Base-by-base conservation (phyloP, 1,284 basidiomycete species). In the Sanghuangporus sanghuang region DNA sequence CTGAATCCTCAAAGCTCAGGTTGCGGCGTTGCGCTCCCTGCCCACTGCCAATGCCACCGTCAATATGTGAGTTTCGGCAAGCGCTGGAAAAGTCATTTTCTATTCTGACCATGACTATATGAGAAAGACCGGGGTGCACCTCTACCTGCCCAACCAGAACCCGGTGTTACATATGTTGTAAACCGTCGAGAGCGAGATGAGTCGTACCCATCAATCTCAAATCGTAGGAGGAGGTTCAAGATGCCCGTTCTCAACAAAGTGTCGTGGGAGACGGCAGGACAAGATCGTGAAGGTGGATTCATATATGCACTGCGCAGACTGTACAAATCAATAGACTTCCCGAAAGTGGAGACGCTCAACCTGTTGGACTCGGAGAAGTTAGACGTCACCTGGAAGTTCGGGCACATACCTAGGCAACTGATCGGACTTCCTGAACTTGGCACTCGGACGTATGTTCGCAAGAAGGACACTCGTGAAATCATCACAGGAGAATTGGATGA, bases 211-310 rank as follows among this genome's bases (percentile, higher is more conserved):
- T 46, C 44, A 18, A 14, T 46, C 21, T 14, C 14, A 11, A 6
- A 16, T 46, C 44, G 44, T 46, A 46, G 44, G 44, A 46, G 21
- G 44, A 46, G 21, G 44, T 6, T 46, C 44, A 18, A 46, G 16
- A 18, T 11, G 21, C 21, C 44, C 6, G 44, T 46, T 18, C 38
- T 38, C 35, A 14, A 35, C 14, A 60, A 52, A 50, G 38, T 35
- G 9, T 40, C 48, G 18, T 52, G 48, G 48, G n/a, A 52, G 6
- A 46, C 52, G 12, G 58, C 38, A 42, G 58, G 58, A 32, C 58
- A 60, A 35, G 58, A 60, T 52, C 58, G 58, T 23, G 58, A 60
- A 52, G 46, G 58, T 16, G 58, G 48, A 11, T 60, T 60, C 32
- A n/a, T 60, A 8, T 39, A 5, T n/a, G 58, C 58, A 16, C 46